Conservation (phyloP, 2,329 filamentous ascomycete species). For the Aspergillus sp. region DNA sequence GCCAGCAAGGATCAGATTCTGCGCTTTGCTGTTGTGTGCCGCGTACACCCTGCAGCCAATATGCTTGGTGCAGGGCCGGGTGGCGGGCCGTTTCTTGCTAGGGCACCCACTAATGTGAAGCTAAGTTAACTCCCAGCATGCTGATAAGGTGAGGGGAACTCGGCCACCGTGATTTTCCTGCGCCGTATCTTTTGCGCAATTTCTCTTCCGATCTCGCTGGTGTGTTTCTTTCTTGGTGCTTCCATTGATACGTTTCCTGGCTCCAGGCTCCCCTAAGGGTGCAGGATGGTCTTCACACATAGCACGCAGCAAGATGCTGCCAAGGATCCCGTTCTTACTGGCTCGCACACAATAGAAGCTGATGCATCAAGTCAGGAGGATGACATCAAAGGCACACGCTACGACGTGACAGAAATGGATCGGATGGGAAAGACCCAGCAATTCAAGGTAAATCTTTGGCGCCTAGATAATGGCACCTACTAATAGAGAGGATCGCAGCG, state of each 20-base stretch:
- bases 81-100: not conserved
- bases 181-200: too few species aligned
- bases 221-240: not conserved
- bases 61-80: not conserved
- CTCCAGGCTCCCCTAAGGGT: not conserved
- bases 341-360: constrained; percentile 10
- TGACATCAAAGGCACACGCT: not conserved
- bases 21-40: not conserved
- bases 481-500: constrained; percentile 23
- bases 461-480: not conserved
- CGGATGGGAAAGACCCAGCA: constrained; percentile 35
- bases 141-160: too few species aligned
- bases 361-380: not conserved
- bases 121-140: too few species aligned
- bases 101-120: not conserved
- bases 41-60: not conserved
- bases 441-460: constrained; percentile 24
- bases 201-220: not conserved
- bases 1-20: not conserved
- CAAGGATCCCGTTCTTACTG: not conserved
- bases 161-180: too few species aligned
- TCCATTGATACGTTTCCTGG: not conserved
- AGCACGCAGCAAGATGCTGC: not conserved
- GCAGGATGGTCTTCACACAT: not conserved
- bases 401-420: constrained; percentile 31